Evolutionary conservation across 2,329 filamentous ascomycete species (phyloP).

Genomic region (Diaporthe vexans): DNA sequence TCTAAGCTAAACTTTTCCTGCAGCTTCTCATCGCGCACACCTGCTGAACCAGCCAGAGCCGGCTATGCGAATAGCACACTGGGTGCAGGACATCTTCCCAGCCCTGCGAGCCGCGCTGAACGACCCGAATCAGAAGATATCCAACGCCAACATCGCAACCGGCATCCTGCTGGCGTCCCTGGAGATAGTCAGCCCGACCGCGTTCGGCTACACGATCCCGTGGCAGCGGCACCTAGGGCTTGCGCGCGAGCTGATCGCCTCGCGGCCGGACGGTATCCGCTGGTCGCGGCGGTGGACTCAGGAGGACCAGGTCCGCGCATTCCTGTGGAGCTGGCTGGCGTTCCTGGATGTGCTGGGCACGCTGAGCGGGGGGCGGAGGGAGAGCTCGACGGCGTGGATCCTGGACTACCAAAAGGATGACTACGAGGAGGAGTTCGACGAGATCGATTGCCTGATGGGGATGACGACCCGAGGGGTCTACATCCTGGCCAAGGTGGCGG

Average conservation of each 20-base stretch:
- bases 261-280: constrained; percentile 62
- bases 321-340: constrained; percentile 85
- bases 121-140: constrained; percentile 72
- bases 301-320: constrained; percentile 75
- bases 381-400: constrained; percentile 63
- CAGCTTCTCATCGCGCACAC: constrained; percentile 82
- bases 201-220: constrained; percentile 83
- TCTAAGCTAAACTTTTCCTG: background rate
- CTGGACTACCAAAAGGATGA: constrained; percentile 65
- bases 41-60: constrained; percentile 82
- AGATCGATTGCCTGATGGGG: constrained; percentile 85
- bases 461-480: constrained; percentile 81
- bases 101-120: constrained; percentile 77
- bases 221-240: constrained; percentile 86
- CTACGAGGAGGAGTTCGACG: constrained; percentile 67
- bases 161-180: constrained; percentile 88
- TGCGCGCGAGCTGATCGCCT: constrained; percentile 80
- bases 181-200: constrained; percentile 85
- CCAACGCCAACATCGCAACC: constrained; percentile 81
- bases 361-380: constrained; percentile 71
- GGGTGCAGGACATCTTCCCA: constrained; percentile 85
- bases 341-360: constrained; percentile 86
- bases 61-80: constrained; percentile 81
- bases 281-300: constrained; percentile 64
- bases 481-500: constrained; percentile 79